phyloP scores from a whole-genome alignment of 2,329 filamentous ascomycete genomes.

The Ascochyta fabae region DNA sequence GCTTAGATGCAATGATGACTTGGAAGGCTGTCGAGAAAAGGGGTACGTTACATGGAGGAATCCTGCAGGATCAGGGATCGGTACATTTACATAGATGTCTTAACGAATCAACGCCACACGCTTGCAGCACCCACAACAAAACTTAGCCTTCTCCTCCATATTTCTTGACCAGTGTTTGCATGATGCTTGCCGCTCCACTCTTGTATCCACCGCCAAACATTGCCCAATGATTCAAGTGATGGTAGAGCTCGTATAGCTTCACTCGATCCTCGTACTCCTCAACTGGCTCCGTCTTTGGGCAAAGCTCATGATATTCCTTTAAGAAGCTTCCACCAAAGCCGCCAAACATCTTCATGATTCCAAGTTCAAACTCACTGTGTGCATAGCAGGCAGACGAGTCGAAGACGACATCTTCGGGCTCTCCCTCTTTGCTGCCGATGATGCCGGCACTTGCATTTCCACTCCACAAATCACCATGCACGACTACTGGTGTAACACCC shows the following conservation, averaged over 20 bases:
- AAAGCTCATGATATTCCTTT: conserved; percentile 75
- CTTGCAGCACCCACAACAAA: not conserved
- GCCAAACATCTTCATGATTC: conserved; percentile 97
- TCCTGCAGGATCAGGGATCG: not conserved
- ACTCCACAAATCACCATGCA: conserved; percentile 94
- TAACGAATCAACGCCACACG: conserved; percentile 7
- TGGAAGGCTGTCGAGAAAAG: not conserved
- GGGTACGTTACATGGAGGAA: not conserved
- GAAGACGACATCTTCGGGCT: conserved; percentile 81
- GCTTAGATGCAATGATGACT: not conserved
- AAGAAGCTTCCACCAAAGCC: conserved; percentile 77
- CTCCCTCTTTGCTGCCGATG: conserved; percentile 61
- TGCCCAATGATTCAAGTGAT: conserved; percentile 87
- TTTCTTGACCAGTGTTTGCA: conserved; percentile 74
- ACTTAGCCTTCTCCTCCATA: conserved; percentile 58
- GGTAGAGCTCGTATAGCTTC: conserved; percentile 84
- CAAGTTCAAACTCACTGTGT: conserved; percentile 87
- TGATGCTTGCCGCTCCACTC: conserved; percentile 77
- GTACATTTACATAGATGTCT: conserved; percentile 13
- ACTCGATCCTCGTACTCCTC: conserved; percentile 87
- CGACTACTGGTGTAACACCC: conserved; percentile 74
- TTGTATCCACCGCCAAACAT: conserved; percentile 84
- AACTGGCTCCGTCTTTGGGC: conserved; percentile 79
- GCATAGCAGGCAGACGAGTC: conserved; percentile 84
- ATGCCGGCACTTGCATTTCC: conserved; percentile 77